These are phyloP conservation scores for Hypericum perforatum DNA, from an alignment of 345 rosid genomes.

Conservation along the genomic window DNA sequence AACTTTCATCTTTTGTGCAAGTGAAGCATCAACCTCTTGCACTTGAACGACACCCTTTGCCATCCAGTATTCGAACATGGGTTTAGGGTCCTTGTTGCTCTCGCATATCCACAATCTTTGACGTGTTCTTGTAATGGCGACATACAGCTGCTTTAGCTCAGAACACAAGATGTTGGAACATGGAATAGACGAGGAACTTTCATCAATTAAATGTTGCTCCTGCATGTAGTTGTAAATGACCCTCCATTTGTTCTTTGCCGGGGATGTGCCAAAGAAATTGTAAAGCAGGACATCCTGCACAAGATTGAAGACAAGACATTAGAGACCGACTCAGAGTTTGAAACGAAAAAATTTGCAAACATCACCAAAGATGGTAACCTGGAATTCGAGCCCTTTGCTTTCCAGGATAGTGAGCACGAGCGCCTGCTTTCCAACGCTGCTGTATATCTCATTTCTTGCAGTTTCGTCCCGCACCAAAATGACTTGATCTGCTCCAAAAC, in stretches of 20 bases:
- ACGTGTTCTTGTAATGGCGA: constrained; percentile 43
- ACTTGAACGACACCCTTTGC: constrained; percentile 25
- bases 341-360: not conserved
- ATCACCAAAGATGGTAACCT: constrained; percentile 16
- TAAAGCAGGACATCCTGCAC: constrained; percentile 40
- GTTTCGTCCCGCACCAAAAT: constrained; percentile 37
- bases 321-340: not conserved
- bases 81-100: constrained; percentile 23
- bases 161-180: constrained; percentile 32
- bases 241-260: constrained; percentile 36
- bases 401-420: constrained; percentile 37
- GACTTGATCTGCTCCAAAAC: constrained; percentile 44
- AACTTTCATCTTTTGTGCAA: constrained; percentile 34
- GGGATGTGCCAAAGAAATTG: constrained; percentile 44
- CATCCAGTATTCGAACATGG: constrained; percentile 35
- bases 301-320: not conserved
- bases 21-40: constrained; percentile 23
- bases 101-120: constrained; percentile 54
- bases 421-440: constrained; percentile 37
- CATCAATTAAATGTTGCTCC: constrained; percentile 23
- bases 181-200: constrained; percentile 15
- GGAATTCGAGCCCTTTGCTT: constrained; percentile 49
- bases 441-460: constrained; percentile 20
- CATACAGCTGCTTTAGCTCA: constrained; percentile 44
- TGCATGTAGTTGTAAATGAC: constrained; percentile 36